A percentile compares a stretch with the other conserved stretches of the same genome.
Conservation (phyloP, 129 eudicot species). For the Logfia minima region DNA sequence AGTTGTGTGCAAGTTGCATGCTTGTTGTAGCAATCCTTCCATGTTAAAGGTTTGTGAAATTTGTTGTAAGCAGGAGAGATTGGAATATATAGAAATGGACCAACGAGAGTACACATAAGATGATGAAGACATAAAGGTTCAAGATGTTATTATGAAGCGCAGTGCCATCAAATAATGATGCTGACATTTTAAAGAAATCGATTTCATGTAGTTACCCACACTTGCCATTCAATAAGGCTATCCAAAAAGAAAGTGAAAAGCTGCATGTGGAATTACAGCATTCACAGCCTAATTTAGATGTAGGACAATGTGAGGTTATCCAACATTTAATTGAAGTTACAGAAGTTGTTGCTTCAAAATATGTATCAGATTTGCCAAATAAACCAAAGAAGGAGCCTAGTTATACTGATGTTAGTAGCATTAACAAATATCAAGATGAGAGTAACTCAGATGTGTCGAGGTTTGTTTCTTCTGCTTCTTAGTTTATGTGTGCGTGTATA, state of each 20-base stretch:
- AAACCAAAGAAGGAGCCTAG: constrained; percentile 30
- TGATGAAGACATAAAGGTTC: constrained; percentile 68
- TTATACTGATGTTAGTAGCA: constrained; percentile 34
- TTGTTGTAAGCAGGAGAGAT: constrained; percentile 50
- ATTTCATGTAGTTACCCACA: constrained; percentile 83
- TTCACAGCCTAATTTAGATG: constrained; percentile 69
- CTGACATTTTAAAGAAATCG: constrained; percentile 56
- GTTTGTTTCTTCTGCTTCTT: constrained; percentile 32
- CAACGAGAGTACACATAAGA: constrained; percentile 70
- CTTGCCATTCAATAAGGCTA: constrained; percentile 54
- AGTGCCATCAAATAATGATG: constrained; percentile 52
- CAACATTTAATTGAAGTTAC: constrained; percentile 70
- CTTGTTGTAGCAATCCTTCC: neutral
- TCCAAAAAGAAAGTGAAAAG: constrained; percentile 67
- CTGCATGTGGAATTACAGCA: constrained; percentile 32
- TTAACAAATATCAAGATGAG: constrained; percentile 34
- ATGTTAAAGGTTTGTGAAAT: neutral
- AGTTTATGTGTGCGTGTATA: neutral
- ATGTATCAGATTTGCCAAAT: constrained; percentile 23
- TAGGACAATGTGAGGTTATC: constrained; percentile 70
- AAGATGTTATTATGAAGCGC: constrained; percentile 64
- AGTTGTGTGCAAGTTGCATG: neutral
- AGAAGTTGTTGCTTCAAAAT: constrained; percentile 51
- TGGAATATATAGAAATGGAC: constrained; percentile 65
- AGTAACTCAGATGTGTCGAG: constrained; percentile 43